These are phyloP conservation scores for Exutisphaerella laricina DNA, from an alignment of 2,329 filamentous ascomycete species.

Conservation along the genomic window DNA sequence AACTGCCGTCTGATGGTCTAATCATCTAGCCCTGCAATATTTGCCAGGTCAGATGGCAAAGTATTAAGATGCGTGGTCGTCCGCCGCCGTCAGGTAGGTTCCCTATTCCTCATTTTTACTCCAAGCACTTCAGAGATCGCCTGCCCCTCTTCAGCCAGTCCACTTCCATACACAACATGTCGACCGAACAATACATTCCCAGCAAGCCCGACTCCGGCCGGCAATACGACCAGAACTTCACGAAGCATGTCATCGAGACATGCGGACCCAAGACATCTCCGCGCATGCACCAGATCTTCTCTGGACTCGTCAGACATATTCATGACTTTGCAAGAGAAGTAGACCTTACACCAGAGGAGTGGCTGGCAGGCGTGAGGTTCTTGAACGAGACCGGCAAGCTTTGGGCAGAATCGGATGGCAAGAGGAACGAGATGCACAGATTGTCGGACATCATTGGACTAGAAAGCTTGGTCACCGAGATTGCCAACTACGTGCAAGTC, in stretches of 20 bases:
- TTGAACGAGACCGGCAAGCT: conserved; percentile 69
- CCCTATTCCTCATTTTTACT: not conserved
- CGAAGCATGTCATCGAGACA: conserved; percentile 63
- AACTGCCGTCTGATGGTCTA: conserved; percentile 7
- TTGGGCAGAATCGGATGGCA: conserved; percentile 50
- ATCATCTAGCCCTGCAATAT: not conserved
- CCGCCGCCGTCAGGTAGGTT: not conserved
- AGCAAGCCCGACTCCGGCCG: conserved; percentile 9
- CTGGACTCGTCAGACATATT: conserved; percentile 62
- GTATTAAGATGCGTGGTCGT: conserved; percentile 1
- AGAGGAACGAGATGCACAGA: conserved; percentile 68
- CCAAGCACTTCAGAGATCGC: not conserved
- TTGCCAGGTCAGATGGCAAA: not conserved
- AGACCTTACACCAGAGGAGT: conserved; percentile 70
- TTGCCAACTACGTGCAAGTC: conserved; percentile 56
- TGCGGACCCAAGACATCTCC: conserved; percentile 65
- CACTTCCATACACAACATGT: conserved; percentile 2
- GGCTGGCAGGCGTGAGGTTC: conserved; percentile 69
- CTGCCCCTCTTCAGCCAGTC: not conserved
- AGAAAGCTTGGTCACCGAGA: conserved; percentile 64
- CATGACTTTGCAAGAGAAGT: conserved; percentile 75
- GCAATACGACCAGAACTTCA: conserved; percentile 71
- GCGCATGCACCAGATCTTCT: conserved; percentile 59
- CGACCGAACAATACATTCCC: conserved; percentile 3
- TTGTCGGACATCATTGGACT: conserved; percentile 69